A percentile compares a stretch with the other conserved stretches of the same genome.
phyloP scores from a whole-genome alignment of 192 early-diverging fungal genomes.

The Phycomyces blakesleeanus region DNA sequence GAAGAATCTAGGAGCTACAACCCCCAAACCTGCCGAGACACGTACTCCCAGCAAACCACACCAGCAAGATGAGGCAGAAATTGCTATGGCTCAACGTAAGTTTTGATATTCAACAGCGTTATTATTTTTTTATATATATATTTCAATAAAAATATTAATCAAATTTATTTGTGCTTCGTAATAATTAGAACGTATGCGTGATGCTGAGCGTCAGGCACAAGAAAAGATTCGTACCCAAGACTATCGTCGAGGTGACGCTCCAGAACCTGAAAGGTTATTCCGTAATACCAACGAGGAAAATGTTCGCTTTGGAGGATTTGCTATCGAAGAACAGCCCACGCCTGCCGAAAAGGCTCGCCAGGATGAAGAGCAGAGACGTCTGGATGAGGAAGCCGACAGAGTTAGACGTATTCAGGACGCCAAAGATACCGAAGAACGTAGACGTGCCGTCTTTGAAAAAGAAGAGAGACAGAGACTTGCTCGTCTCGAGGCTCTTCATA shows the following conservation, averaged over 20 bases:
- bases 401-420: conserved; percentile 11
- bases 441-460: conserved; percentile 13
- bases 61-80: conserved; percentile 25
- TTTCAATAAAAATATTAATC: not conserved
- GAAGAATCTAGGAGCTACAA: conserved; percentile 10
- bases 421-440: conserved; percentile 13
- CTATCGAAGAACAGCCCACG: conserved; percentile 1
- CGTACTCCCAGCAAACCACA: conserved; percentile 9
- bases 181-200: conserved; percentile 34
- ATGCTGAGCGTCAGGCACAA: conserved; percentile 33
- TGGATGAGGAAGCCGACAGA: conserved; percentile 18
- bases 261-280: not conserved
- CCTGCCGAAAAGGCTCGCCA: conserved; percentile 10
- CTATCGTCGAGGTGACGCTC: conserved; percentile 23
- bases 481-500: conserved; percentile 13
- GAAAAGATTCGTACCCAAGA: conserved; percentile 36
- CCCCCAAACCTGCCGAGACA: conserved; percentile 12
- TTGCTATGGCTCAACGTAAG: conserved; percentile 23
- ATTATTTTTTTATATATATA: not conserved
- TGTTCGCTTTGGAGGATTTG: not conserved
- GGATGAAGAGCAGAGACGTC: conserved; percentile 14
- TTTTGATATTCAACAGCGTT: conserved; percentile 1
- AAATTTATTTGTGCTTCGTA: not conserved
- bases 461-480: conserved; percentile 15
- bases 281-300: too few relatives aligned